Conservation (phyloP, 2,329 filamentous ascomycete species). For the Ascochyta rabiei region DNA sequence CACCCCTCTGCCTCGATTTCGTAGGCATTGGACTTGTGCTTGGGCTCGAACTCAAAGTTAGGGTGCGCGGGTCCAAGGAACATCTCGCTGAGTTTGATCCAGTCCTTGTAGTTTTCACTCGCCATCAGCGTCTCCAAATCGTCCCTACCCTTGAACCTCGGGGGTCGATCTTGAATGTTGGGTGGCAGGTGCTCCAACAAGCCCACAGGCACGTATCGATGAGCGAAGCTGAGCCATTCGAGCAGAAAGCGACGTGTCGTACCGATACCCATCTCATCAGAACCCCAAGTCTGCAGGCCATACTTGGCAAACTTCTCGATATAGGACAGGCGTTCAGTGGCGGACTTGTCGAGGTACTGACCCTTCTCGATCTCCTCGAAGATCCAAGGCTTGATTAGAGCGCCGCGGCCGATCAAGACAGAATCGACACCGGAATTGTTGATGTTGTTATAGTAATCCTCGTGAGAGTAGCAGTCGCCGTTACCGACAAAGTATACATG, state of each 20-base stretch:
- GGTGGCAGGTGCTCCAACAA: slow-evolving; percentile 88
- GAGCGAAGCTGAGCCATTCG: slow-evolving; percentile 93
- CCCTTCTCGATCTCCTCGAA: slow-evolving; percentile 94
- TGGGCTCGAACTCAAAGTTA: slow-evolving; percentile 92
- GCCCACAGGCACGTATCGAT: slow-evolving; percentile 89
- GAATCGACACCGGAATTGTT: slow-evolving; percentile 80
- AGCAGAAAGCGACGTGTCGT: slow-evolving; percentile 90
- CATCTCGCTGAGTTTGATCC: slow-evolving; percentile 99
- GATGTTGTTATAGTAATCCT: slow-evolving; percentile 82
- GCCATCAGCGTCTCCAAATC: slow-evolving; percentile 93
- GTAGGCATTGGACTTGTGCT: slow-evolving; percentile 95
- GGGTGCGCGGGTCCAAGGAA: slow-evolving; percentile 90
- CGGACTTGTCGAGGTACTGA: slow-evolving; percentile 95
- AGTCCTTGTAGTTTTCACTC: slow-evolving; percentile 92
- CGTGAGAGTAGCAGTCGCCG: slow-evolving; percentile 92
- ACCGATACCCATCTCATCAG: slow-evolving; percentile 90
- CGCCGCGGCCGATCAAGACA: slow-evolving; percentile 97
- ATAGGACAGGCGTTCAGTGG: slow-evolving; percentile 81
- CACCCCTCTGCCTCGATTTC: slow-evolving; percentile 67
- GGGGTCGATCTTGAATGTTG: slow-evolving; percentile 85
- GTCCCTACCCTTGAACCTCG: slow-evolving; percentile 80
- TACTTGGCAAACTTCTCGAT: slow-evolving; percentile 90
- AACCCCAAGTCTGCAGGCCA: slow-evolving; percentile 93
- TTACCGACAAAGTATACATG: slow-evolving; percentile 94
- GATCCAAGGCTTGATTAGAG: slow-evolving; percentile 96